Conservation (phyloP, 2,329 filamentous ascomycete genomes). For the Botrytis elliptica region DNA sequence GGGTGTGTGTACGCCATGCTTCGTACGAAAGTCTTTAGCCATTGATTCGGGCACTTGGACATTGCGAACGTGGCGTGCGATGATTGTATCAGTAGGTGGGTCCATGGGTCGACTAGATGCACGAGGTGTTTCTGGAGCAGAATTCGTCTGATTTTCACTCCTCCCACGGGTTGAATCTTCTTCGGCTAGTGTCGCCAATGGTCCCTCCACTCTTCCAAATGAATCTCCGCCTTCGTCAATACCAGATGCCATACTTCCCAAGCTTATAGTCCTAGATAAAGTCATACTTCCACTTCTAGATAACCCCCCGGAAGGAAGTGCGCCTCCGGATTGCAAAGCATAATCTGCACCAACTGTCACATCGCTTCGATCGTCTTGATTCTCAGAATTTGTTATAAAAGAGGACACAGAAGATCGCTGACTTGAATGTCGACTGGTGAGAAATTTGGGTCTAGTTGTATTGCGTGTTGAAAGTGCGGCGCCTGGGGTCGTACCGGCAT, state of each 20-base stretch:
- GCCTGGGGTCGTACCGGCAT: constrained; percentile 50
- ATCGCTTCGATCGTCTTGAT: constrained; percentile 60
- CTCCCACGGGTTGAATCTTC: constrained; percentile 51
- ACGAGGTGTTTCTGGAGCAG: constrained; percentile 68
- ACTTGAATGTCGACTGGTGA: constrained; percentile 54
- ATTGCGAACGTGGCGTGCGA: constrained; percentile 83
- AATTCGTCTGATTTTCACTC: constrained; percentile 43
- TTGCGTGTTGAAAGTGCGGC: constrained; percentile 42
- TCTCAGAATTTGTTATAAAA: constrained; percentile 53
- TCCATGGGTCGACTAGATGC: constrained; percentile 53
- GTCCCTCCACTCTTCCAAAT: constrained; percentile 44
- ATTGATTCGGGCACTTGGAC: constrained; percentile 89
- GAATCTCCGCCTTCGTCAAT: constrained; percentile 50
- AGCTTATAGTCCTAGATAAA: constrained; percentile 75
- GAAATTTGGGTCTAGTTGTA: constrained; percentile 53
- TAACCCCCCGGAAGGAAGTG: constrained; percentile 56
- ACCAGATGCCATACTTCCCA: constrained; percentile 86
- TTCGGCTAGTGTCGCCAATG: constrained; percentile 58
- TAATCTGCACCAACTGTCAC: constrained; percentile 75
- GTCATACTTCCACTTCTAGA: constrained; percentile 52
- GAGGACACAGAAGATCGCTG: constrained; percentile 62
- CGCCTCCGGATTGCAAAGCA: constrained; percentile 78
- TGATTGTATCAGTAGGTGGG: constrained; percentile 81
- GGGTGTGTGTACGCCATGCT: constrained; percentile 63
- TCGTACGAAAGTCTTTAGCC: constrained; percentile 79